A percentile compares a stretch with the other conserved stretches of the same genome.
phyloP scores from a whole-genome alignment of 441 rosid species.

The Jatropha multifida region DNA sequence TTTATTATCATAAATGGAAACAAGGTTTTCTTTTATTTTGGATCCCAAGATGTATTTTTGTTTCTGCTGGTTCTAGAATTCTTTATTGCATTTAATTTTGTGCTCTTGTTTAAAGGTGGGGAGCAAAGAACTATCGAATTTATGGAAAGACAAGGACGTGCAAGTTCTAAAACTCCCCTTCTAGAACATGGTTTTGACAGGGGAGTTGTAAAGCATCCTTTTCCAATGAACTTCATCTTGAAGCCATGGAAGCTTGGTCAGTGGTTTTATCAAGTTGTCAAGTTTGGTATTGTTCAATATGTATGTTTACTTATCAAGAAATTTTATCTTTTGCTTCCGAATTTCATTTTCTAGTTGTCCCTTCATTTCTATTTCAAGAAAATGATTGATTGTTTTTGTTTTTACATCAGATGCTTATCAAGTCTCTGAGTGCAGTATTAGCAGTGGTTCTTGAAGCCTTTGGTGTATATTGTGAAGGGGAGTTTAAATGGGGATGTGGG shows the following conservation, averaged over 20 bases:
- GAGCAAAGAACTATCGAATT: constrained; percentile 90
- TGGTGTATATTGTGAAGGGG: constrained; percentile 95
- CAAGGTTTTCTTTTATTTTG: not conserved
- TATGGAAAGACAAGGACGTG: constrained; percentile 90
- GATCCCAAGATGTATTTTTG: not conserved
- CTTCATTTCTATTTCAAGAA: constrained; percentile 24
- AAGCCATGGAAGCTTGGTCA: constrained; percentile 96
- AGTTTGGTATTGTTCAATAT: constrained; percentile 98
- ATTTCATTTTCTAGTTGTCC: constrained; percentile 16
- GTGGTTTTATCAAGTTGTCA: constrained; percentile 95
- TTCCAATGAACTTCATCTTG: constrained; percentile 81
- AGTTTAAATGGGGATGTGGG: constrained; percentile 90
- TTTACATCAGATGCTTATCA: constrained; percentile 85
- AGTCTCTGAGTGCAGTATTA: constrained; percentile 72
- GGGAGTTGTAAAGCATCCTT: constrained; percentile 79
- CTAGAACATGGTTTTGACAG: constrained; percentile 60
- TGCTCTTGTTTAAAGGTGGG: constrained; percentile 58
- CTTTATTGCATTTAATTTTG: constrained; percentile 10
- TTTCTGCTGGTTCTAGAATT: constrained; percentile 14
- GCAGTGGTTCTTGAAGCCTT: constrained; percentile 94
- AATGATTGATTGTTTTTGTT: constrained; percentile 17
- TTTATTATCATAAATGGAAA: not conserved
- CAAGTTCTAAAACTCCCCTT: constrained; percentile 59
- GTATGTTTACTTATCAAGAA: constrained; percentile 53
- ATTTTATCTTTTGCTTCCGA: constrained; percentile 22